Evolutionary conservation across 192 early-diverging fungal genomes (phyloP), one percentile per base, ranked within the genome.

Genomic region (Podila verticillata): DNA sequence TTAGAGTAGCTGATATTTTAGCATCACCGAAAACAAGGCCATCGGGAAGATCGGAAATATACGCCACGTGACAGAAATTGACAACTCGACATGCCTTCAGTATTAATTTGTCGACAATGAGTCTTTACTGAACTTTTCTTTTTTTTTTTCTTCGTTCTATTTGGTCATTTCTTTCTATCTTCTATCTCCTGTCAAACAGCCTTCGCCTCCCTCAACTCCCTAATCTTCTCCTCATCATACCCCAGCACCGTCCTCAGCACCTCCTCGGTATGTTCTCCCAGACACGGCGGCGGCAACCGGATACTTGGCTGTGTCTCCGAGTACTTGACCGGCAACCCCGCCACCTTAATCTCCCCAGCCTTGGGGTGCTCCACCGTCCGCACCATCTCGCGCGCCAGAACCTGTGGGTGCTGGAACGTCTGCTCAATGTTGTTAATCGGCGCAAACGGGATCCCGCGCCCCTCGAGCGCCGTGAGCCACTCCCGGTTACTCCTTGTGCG

Each of bases 191-290:
- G 4, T 34, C 63, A 84, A 65, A 91, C 75, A 17, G 78, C 87
- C 34, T 74, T 81, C 8, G 83, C 69, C 30, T 57, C 57, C 57
- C 63, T 75, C 36, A 91, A 63, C 1, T 59, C 49, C 1, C 75
- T 78, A 26, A 98, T 88, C 56, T 90, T 87, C 7, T 75, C 47
- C 17, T 89, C 66, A 8, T 74, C 73, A 75, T 95, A 97, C 1
- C 90, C 90, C 24, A 96, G 80, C 13, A 95, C 78, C 1, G 81
- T 66, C 24, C 44, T 65, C 67, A 98, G 81, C 20, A 98, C 86
- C 39, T 94, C 90, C n/a, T 86, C 82, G 7, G 96, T 97, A 84
- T 99, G 96, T 72, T 97, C 89, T 39, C 96, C 97, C 17, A 97
- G 83, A 62, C 89, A 78, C 20, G 95, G 96, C 20, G 97, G 96